phyloP scores from a whole-genome alignment of 257 asterid genomes.

The Mitragyna speciosa region DNA sequence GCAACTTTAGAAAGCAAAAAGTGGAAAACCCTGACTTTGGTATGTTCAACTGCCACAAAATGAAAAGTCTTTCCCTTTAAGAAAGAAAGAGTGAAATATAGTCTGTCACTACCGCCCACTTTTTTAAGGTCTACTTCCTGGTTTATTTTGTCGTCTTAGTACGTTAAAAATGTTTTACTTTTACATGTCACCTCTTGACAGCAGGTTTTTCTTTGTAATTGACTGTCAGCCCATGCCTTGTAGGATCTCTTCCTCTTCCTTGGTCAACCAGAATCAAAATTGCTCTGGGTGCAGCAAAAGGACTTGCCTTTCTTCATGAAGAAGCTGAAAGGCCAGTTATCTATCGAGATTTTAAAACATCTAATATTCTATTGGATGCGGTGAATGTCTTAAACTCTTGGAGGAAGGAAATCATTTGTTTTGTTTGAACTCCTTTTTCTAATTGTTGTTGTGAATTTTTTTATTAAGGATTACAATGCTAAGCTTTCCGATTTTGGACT shows the following conservation, averaged over 20 bases:
- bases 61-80: not conserved
- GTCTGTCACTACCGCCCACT: not conserved
- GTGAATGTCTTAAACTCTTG: conserved; percentile 41
- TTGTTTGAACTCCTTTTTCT: conserved; percentile 10
- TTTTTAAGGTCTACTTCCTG: not conserved
- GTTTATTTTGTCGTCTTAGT: conserved; percentile 1
- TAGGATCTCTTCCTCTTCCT: conserved; percentile 95
- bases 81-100: not conserved
- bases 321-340: conserved; percentile 94
- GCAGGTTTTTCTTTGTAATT: conserved; percentile 61
- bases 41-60: not conserved
- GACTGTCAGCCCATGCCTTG: conserved; percentile 43
- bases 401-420: not conserved
- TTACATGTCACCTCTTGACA: conserved; percentile 31
- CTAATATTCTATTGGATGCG: conserved; percentile 88
- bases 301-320: conserved; percentile 94
- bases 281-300: conserved; percentile 95
- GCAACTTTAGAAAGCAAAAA: not conserved
- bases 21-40: not conserved
- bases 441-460: conserved; percentile 9
- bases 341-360: conserved; percentile 94
- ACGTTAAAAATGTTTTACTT: conserved; percentile 2
- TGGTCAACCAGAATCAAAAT: conserved; percentile 97
- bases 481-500: conserved; percentile 98
- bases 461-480: conserved; percentile 77